phyloP scores from a whole-genome alignment of 257 asterid genomes.

The Solanum tacnaense region DNA sequence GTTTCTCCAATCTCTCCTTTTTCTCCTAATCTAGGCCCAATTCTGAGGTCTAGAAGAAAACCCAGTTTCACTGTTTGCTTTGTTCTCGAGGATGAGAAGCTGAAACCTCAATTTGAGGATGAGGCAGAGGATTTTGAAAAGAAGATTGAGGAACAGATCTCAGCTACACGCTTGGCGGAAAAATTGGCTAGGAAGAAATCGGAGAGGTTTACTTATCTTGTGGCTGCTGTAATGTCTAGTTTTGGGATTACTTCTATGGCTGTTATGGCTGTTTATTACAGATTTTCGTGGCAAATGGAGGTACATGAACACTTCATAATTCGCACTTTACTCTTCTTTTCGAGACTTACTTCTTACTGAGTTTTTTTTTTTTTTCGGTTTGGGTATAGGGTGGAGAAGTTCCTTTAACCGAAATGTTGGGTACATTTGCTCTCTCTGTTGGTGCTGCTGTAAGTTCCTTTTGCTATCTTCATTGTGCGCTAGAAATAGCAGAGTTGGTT shows the following conservation, averaged over 20 bases:
- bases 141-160: conserved; percentile 23
- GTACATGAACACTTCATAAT: background rate
- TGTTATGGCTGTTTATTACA: background rate
- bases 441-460: conserved; percentile 84
- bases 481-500: background rate
- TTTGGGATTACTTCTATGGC: conserved; percentile 3
- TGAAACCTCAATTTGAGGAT: conserved; percentile 1
- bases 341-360: background rate
- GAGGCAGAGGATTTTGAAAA: conserved; percentile 11
- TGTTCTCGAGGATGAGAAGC: conserved; percentile 43
- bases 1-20: background rate
- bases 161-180: conserved; percentile 27
- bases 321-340: background rate
- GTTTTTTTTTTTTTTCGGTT: background rate
- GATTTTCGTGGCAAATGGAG: conserved; percentile 6
- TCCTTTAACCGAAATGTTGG: conserved; percentile 80
- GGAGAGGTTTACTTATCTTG: conserved; percentile 71
- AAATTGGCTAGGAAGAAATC: conserved; percentile 69
- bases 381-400: conserved; percentile 65
- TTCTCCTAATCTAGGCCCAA: background rate
- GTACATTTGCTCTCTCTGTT: conserved; percentile 89
- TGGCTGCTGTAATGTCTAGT: conserved; percentile 4
- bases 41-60: conserved; percentile 14
- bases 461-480: background rate
- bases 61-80: conserved; percentile 44